phyloP scores from a whole-genome alignment of 768 basidiomycete species.

The Clavaria fumosa region DNA sequence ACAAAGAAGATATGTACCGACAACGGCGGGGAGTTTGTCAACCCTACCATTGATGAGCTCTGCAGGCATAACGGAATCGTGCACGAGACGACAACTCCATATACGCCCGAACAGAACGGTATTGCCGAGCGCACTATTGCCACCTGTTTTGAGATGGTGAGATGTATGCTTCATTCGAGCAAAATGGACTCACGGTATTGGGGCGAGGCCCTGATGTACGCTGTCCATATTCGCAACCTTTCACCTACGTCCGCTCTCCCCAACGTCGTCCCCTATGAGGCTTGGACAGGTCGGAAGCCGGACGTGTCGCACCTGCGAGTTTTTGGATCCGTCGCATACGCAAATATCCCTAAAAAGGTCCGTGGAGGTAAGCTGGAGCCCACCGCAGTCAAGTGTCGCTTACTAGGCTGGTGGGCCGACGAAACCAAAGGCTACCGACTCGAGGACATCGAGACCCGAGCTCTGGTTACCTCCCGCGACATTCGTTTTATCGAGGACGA shows the following conservation, averaged over 20 bases:
- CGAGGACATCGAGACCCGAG: background rate
- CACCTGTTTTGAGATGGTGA: constrained; percentile 11
- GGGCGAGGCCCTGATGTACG: constrained; percentile 11
- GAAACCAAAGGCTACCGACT: too few species aligned
- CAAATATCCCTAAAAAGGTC: constrained; percentile 6
- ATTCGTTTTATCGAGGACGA: too few species aligned
- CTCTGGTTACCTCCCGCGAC: too few species aligned
- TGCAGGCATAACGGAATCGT: constrained; percentile 13
- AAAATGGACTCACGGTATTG: constrained; percentile 13
- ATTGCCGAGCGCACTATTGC: constrained; percentile 18
- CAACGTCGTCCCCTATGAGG: constrained; percentile 10
- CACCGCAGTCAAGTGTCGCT: constrained; percentile 1
- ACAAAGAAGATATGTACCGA: constrained; percentile 11
- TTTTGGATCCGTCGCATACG: constrained; percentile 14
- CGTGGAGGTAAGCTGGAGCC: constrained; percentile 9
- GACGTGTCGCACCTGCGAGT: constrained; percentile 15
- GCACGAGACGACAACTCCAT: constrained; percentile 15
- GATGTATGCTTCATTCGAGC: constrained; percentile 13
- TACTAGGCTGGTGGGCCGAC: background rate
- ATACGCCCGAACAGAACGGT: constrained; percentile 19
- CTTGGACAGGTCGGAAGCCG: constrained; percentile 11
- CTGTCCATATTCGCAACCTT: constrained; percentile 13
- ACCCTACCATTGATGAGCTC: constrained; percentile 8
- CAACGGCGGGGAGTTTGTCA: constrained; percentile 15
- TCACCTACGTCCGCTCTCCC: constrained; percentile 6